Evolutionary conservation across 345 rosid species (phyloP).

Genomic region (Stellera chamaejasme): DNA sequence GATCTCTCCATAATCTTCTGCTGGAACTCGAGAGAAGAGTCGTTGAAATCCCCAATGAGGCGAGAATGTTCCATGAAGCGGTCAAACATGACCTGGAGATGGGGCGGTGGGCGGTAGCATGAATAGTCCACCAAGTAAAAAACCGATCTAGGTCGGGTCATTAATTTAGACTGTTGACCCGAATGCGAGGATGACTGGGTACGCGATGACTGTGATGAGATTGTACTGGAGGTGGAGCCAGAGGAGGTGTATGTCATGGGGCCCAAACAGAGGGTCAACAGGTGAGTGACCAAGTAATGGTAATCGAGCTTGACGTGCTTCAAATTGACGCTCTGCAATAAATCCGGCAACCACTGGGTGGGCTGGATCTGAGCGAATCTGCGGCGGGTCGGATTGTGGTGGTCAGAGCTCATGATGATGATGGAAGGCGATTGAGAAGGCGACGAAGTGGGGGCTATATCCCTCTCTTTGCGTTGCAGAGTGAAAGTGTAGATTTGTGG

Average conservation of each 20-base stretch:
- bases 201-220: constrained; percentile 54
- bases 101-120: constrained; percentile 65
- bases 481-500: no score
- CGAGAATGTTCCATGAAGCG: constrained; percentile 76
- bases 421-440: neutral
- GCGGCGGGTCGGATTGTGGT: constrained; percentile 12
- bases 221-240: constrained; percentile 91
- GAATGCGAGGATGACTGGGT: constrained; percentile 51
- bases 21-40: constrained; percentile 78
- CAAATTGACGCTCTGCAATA: constrained; percentile 76
- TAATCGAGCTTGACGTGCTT: constrained; percentile 89
- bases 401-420: constrained; percentile 30
- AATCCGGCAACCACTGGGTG: constrained; percentile 60
- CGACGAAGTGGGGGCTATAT: no score
- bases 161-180: constrained; percentile 70
- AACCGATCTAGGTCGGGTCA: constrained; percentile 82
- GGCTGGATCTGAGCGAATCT: constrained; percentile 60
- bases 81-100: constrained; percentile 39
- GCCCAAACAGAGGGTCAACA: constrained; percentile 63
- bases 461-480: neutral
- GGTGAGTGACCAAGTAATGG: constrained; percentile 62
- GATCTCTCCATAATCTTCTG: constrained; percentile 73
- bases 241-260: constrained; percentile 51
- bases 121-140: constrained; percentile 69
- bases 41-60: constrained; percentile 65